Evolutionary conservation across 306 rosid species (phyloP).

Genomic region (Castanopsis chinensis): DNA sequence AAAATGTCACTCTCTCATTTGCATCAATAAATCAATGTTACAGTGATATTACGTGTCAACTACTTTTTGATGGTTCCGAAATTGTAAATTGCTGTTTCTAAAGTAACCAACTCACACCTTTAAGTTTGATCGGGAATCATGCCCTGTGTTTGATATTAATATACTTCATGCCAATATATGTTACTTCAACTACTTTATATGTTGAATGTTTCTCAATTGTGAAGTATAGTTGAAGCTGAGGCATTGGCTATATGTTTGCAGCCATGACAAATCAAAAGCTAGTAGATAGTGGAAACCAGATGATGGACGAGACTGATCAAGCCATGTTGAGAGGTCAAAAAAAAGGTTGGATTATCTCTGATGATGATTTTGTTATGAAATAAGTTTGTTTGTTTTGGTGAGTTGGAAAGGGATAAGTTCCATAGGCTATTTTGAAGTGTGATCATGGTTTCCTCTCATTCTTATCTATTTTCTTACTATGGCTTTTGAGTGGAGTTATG

Average conservation of each 20-base stretch:
- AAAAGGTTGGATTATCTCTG: no score
- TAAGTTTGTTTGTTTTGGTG: no score
- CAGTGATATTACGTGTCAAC: not conserved
- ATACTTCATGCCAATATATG: not conserved
- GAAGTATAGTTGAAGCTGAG: constrained; percentile 1
- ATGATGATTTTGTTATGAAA: no score
- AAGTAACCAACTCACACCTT: constrained; percentile 2
- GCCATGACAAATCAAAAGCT: no score
- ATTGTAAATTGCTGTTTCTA: not conserved
- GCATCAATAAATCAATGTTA: not conserved
- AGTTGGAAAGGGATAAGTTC: no score
- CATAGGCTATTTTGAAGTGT: no score
- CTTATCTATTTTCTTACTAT: not conserved
- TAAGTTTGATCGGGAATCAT: not conserved
- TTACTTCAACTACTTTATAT: not conserved
- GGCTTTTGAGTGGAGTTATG: no score
- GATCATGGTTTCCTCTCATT: no score
- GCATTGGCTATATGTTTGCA: no score
- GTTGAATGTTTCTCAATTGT: constrained; percentile 6
- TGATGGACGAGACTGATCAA: no score
- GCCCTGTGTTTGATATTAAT: not conserved
- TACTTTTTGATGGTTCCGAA: not conserved
- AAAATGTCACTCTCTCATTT: not conserved
- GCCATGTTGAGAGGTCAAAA: no score
- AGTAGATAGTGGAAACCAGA: no score